Base-by-base conservation (phyloP, 495 filamentous ascomycete species). In the Hypoxylon perforatum region DNA sequence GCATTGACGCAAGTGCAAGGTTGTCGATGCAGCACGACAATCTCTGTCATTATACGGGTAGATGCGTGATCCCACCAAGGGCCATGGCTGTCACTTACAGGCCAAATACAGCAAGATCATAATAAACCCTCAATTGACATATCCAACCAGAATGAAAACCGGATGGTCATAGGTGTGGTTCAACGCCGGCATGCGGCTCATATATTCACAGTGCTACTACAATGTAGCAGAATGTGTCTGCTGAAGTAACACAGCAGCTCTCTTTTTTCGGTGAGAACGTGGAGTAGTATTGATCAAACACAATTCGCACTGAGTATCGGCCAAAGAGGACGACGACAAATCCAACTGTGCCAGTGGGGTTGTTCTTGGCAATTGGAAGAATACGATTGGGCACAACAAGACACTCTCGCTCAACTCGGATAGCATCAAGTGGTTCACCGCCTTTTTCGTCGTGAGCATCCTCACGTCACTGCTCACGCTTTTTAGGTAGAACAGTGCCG, bases 1-100 rank as follows among this genome's bases (percentile, higher is more conserved):
- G 67, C 72, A 73, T 75, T 74, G 65, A 78, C 67, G 70, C 76
- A 75, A 39, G 52, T 67, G 64, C 69, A 75, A 70, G 77, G 73
- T 58, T 79, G 28, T 2, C 50, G 46, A 65, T 69, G 53, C 53
- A 67, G 54, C 57, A 59, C 48, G 42, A 62, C 57, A 63, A 59
- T 54, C 51, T 58, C 58, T 49, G 48, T 55, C 41, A 63, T 36
- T 49, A 67, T 63, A 65, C 67, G 62, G 63, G 25, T 63, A 70
- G 67, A 56, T 63, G 63, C 62, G 51, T 59, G 53, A 66, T 67
- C 57, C 57, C 46, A 35, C 39, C 54, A 55, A 46, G 22, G 56
- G 41, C 54, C 22, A 38, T 33, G 56, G 8, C 44, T 53, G 22
- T 52, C 55, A 55, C 12, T 23, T 55, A 55, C 50, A 36, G 44